Evolutionary conservation across 2,329 filamentous ascomycete species (phyloP).

Genomic region (Talaromyces funiculosus): DNA sequence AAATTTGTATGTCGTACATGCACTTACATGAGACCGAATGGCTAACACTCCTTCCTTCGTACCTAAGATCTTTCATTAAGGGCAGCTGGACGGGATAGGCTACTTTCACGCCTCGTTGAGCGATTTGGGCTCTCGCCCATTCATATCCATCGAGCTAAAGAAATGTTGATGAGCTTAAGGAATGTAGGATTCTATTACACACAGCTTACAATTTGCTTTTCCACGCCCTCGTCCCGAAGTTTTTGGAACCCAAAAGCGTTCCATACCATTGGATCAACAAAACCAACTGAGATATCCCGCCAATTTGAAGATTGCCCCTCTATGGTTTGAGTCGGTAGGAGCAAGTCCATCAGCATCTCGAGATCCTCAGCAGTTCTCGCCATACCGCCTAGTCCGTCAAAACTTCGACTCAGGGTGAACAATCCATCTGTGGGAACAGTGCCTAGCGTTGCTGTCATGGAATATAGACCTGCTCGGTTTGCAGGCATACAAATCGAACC

Average conservation of each 20-base stretch:
- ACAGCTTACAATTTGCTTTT: constrained; percentile 7
- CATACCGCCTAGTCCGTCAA: constrained; percentile 8
- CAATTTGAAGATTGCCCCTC: background rate
- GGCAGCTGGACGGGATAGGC: constrained; percentile 5
- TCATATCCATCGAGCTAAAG: constrained; percentile 6
- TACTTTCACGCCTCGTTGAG: constrained; percentile 3
- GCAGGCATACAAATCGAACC: constrained; percentile 29
- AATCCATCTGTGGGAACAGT: constrained; percentile 26
- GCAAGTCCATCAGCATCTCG: constrained; percentile 2
- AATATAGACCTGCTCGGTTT: constrained; percentile 28
- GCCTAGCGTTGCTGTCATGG: constrained; percentile 29
- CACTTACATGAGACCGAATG: constrained; percentile 4
- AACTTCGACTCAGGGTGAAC: constrained; percentile 20
- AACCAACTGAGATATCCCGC: constrained; percentile 3
- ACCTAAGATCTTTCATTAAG: background rate
- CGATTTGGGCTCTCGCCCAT: constrained; percentile 4
- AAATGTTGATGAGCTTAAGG: background rate
- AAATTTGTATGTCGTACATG: background rate
- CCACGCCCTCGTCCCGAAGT: background rate
- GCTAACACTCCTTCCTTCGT: constrained; percentile 4
- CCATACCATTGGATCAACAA: constrained; percentile 8
- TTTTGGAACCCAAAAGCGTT: constrained; percentile 8
- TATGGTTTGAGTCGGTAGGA: background rate
- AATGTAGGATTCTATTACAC: background rate
- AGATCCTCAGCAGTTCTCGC: constrained; percentile 6